Conservation (phyloP, 202 grass and related monocot species). For the Schoenoplectus triqueter region DNA sequence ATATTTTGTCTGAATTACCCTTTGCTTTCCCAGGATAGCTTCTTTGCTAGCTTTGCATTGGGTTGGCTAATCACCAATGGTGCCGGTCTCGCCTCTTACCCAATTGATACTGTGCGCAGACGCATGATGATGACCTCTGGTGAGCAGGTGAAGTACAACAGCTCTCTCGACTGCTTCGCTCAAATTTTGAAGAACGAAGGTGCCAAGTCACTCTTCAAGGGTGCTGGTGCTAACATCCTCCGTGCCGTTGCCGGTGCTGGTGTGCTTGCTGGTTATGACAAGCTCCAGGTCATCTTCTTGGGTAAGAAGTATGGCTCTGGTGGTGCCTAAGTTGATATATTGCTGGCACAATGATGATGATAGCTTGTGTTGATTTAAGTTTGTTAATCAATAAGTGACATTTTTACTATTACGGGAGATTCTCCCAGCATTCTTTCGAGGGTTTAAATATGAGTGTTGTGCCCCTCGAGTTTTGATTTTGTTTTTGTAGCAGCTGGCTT, state of each 20-base stretch:
- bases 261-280: conserved; percentile 74
- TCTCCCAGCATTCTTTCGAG: conserved; percentile 17
- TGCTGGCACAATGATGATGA: not conserved
- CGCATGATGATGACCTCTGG: conserved; percentile 97
- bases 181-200: conserved; percentile 83
- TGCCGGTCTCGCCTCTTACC: conserved; percentile 82
- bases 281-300: conserved; percentile 88
- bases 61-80: conserved; percentile 85
- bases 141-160: conserved; percentile 82
- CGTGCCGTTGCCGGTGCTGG: conserved; percentile 85
- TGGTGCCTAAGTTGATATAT: conserved; percentile 45
- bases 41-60: conserved; percentile 75
- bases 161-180: conserved; percentile 68
- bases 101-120: conserved; percentile 82
- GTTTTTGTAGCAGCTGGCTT: not conserved
- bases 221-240: conserved; percentile 86
- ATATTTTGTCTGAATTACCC: not conserved
- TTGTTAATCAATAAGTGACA: conserved; percentile 28
- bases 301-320: conserved; percentile 81
- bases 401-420: conserved; percentile 7
- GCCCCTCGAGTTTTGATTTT: conserved; percentile 25
- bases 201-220: conserved; percentile 82
- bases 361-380: not conserved
- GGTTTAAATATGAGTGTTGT: not conserved
- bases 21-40: conserved; percentile 57